Evolutionary conservation across 208 protist genomes (phyloP), one percentile per base, ranked within the genome.

Genomic region (Entamoeba invadens): DNA sequence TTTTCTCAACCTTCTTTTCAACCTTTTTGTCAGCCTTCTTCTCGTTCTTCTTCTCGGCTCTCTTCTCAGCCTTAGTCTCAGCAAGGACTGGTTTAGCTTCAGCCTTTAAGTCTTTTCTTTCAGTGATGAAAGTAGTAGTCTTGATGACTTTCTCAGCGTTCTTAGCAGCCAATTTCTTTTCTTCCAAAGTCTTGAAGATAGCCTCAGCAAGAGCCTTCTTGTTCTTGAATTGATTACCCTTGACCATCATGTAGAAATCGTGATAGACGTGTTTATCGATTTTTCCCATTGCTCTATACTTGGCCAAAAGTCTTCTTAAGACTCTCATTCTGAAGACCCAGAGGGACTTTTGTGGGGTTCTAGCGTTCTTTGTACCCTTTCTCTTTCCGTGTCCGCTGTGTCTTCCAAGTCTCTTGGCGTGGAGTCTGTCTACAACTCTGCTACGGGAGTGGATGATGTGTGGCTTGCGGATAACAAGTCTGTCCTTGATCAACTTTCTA

Each of bases 191-290:
- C 96, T 98, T 98, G 97, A 98, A 96, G 96, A 99, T 99, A 97
- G 98, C 96, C 97, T 99, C 98, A 96, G 99, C 97, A 44, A 99
- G 96, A 93, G 98, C 98, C 95, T 98, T 98, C 97, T 99, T 99
- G 98, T 99, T 99, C 96, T 98, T 98, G 98, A 99, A 99, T 92
- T 98, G 97, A 97, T 99, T 99, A 98, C 98, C 98, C 97, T 99
- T 99, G 72, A 96, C 95, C 14, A 94, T 92, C 3, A 91, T 5
- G n/a, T 95, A 96, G 35, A 95, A 77, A 21, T 50, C 51, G n/a
- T 93, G 51, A 93, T 96, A 99, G 72, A 99, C 95, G 96, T 98
- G 97, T 94, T 96, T 97, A 96, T 99, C 98, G 95, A 99, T 99
- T 97, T 99, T 99, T 95, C 98, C 97, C 77, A 96, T 95, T 95